Percentiles rank a stretch among this genome's conserved stretches.
These are phyloP conservation scores for Wallacemonas rigidus DNA, from an alignment of 208 protist genomes.

Conservation along the genomic window DNA sequence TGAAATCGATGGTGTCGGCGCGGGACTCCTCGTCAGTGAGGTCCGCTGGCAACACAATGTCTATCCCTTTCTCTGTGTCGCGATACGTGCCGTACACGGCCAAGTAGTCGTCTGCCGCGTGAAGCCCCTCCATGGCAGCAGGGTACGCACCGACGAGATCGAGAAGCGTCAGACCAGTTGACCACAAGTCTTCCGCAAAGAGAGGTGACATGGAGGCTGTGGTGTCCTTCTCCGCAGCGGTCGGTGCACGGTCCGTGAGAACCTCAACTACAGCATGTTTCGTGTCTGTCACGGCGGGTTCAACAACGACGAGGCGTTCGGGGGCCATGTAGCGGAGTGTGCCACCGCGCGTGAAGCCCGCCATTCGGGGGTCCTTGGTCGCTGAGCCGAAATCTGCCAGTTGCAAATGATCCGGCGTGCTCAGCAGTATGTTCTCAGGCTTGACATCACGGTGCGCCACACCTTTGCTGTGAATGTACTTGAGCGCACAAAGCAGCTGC, in stretches of 20 bases:
- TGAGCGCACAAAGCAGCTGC: constrained; percentile 46
- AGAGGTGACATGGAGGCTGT: constrained; percentile 39
- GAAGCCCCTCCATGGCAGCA: constrained; percentile 8
- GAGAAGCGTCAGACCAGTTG: constrained; percentile 32
- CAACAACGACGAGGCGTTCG: constrained; percentile 51
- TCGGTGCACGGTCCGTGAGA: background rate
- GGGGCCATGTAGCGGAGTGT: constrained; percentile 69
- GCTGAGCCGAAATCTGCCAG: constrained; percentile 77
- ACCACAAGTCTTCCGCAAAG: constrained; percentile 56
- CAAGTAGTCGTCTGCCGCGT: constrained; percentile 21
- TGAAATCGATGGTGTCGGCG: constrained; percentile 48
- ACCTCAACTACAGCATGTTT: background rate
- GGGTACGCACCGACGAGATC: constrained; percentile 25
- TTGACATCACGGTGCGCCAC: constrained; percentile 93
- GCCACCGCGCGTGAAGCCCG: constrained; percentile 37
- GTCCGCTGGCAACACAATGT: constrained; percentile 12
- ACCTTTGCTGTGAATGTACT: constrained; percentile 54
- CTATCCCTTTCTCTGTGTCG: constrained; percentile 20
- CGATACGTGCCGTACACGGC: constrained; percentile 27
- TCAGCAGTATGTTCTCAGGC: constrained; percentile 93
- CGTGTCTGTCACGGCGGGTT: constrained; percentile 12
- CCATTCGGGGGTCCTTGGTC: constrained; percentile 22
- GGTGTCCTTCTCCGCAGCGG: background rate
- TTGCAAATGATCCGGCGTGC: constrained; percentile 42
- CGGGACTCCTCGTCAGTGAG: background rate